Evolutionary conservation across 2,329 filamentous ascomycete species (phyloP).

Genomic region (Rachicladosporium sp.): DNA sequence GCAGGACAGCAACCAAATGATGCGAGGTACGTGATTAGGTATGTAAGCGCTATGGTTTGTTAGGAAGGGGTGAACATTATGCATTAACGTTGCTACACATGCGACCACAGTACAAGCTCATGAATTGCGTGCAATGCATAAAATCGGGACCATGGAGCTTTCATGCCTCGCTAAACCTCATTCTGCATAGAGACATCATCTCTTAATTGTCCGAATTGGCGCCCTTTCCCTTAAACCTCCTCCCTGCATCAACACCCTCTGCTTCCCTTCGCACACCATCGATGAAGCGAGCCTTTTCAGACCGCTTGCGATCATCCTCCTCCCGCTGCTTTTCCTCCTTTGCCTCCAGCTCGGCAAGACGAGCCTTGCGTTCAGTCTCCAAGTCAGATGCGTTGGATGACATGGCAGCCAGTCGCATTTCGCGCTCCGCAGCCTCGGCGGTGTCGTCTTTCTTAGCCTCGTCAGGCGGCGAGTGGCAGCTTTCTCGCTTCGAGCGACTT

Average conservation of each 20-base stretch:
- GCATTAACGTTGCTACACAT: no score
- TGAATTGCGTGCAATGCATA: no score
- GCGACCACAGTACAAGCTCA: no score
- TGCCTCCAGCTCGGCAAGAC: conserved; percentile 54
- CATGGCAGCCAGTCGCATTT: conserved; percentile 28
- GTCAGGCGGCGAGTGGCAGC: conserved; percentile 17
- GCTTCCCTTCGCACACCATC: conserved; percentile 20
- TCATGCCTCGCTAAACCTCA: no score
- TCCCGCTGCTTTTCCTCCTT: conserved; percentile 53
- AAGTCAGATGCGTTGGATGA: conserved; percentile 42
- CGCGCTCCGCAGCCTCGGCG: conserved; percentile 23
- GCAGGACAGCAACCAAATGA: no score
- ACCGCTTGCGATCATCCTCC: conserved; percentile 45
- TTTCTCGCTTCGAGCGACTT: conserved; percentile 4
- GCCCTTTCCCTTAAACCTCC: conserved; percentile 14
- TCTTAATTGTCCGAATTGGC: conserved; percentile 5
- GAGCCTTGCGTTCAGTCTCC: conserved; percentile 55
- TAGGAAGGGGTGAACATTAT: no score
- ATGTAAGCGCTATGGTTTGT: no score
- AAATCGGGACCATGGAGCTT: no score
- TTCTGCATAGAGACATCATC: no score
- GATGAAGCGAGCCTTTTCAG: conserved; percentile 26
- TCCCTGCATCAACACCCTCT: conserved; percentile 18
- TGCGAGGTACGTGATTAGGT: no score
- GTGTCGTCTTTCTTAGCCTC: conserved; percentile 7